Conservation (phyloP, 108 stramenopile species). For the Aurantiochytrium sp. region DNA sequence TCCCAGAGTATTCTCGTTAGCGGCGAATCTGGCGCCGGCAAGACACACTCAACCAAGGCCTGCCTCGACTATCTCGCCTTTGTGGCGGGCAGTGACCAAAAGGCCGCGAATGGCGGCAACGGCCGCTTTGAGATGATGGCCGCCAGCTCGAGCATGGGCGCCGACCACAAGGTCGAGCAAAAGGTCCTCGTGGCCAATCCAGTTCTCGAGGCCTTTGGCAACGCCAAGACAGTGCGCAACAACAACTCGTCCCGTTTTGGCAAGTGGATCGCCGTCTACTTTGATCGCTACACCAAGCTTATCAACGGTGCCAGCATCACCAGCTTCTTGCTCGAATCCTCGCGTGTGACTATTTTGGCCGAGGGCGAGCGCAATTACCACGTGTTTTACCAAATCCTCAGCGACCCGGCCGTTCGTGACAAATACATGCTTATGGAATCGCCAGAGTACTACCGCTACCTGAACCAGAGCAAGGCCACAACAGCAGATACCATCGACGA, state of each 20-base stretch:
- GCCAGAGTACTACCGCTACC: conserved; percentile 28
- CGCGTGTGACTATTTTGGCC: conserved; percentile 19
- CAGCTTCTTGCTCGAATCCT: conserved; percentile 42
- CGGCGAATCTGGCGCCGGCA: conserved; percentile 35
- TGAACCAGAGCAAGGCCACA: conserved; percentile 25
- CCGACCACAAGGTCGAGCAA: neutral
- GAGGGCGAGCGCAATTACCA: conserved; percentile 39
- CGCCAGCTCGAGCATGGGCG: neutral
- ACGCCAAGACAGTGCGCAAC: conserved; percentile 36
- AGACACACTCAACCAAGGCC: conserved; percentile 30
- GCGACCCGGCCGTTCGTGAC: neutral
- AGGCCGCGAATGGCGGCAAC: neutral
- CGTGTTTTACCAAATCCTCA: conserved; percentile 37
- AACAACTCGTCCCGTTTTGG: conserved; percentile 39
- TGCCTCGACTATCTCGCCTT: conserved; percentile 25
- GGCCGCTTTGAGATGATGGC: conserved; percentile 29
- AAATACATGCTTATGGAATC: neutral
- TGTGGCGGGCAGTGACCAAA: neutral
- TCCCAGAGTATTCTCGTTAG: conserved; percentile 30
- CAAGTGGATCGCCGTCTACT: conserved; percentile 61
- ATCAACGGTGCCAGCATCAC: conserved; percentile 61
- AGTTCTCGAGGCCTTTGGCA: conserved; percentile 30
- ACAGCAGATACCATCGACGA: conserved; percentile 23
- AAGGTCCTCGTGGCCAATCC: conserved; percentile 32
- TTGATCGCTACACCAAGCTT: conserved; percentile 57